These are phyloP conservation scores for Silene uniflora DNA, from an alignment of 148 eudicot genomes.

Conservation along the genomic window DNA sequence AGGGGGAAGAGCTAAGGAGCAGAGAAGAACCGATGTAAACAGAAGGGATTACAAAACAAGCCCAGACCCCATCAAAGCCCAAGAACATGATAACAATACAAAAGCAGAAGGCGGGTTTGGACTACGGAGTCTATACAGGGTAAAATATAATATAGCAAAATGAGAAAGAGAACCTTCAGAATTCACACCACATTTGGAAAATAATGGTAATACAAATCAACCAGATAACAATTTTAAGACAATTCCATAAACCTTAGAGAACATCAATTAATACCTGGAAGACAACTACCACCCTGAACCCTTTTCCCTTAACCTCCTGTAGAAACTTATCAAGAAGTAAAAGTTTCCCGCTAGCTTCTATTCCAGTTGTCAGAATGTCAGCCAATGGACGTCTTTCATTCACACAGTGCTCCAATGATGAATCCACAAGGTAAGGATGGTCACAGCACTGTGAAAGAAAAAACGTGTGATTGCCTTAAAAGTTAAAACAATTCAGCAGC, in stretches of 20 bases:
- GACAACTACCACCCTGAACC: constrained; percentile 52
- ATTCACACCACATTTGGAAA: not conserved
- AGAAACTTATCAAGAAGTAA: constrained; percentile 63
- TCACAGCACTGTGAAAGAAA: constrained; percentile 65
- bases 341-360: constrained; percentile 82
- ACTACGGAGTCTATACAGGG: not conserved
- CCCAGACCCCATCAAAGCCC: not conserved
- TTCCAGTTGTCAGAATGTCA: constrained; percentile 53
- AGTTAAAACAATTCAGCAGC: not conserved
- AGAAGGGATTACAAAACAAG: not conserved
- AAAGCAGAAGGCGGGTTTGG: not conserved
- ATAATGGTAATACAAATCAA: not conserved
- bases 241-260: not conserved
- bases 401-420: constrained; percentile 38
- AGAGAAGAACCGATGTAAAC: not conserved
- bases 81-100: not conserved
- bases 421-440: constrained; percentile 73
- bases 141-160: not conserved
- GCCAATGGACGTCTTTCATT: constrained; percentile 34
- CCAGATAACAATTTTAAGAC: not conserved
- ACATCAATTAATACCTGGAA: constrained; percentile 48
- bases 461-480: not conserved
- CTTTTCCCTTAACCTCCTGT: constrained; percentile 42
- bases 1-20: not conserved
- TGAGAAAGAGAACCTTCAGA: not conserved